Conservation (phyloP, 208 protist genomes). For the Crithidia expoeki region DNA sequence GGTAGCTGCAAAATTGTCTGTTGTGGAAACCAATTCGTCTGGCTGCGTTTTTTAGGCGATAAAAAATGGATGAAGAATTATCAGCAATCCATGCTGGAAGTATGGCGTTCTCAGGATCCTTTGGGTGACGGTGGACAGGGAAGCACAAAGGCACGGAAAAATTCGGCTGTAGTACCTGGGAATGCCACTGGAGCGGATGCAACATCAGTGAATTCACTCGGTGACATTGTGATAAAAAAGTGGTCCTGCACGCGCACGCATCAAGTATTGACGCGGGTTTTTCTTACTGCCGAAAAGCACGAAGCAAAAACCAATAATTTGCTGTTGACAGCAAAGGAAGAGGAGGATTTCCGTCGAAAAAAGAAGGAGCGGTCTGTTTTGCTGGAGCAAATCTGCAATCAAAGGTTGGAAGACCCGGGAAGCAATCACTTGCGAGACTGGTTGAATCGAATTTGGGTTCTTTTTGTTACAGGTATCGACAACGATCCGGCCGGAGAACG, state of each 20-base stretch:
- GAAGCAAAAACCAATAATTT: conserved; percentile 41
- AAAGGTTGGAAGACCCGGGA: conserved; percentile 34
- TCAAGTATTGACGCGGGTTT: conserved; percentile 65
- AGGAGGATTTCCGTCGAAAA: conserved; percentile 42
- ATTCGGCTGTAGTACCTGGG: not conserved
- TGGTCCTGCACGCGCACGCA: conserved; percentile 72
- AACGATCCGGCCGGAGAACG: conserved; percentile 49
- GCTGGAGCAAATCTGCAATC: conserved; percentile 42
- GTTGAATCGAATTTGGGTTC: conserved; percentile 69
- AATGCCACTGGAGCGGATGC: not conserved
- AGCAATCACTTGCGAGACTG: conserved; percentile 52
- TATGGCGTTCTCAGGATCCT: conserved; percentile 45
- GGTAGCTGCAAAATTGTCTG: conserved; percentile 47
- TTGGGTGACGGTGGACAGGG: conserved; percentile 20
- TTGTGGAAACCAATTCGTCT: conserved; percentile 53
- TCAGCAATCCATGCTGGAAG: conserved; percentile 37
- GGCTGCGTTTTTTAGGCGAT: conserved; percentile 59
- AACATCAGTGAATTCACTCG: conserved; percentile 36
- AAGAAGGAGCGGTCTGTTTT: conserved; percentile 59
- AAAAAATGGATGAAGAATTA: conserved; percentile 54
- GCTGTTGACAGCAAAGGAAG: conserved; percentile 55
- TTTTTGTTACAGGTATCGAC: conserved; percentile 65
- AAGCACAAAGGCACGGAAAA: conserved; percentile 24
- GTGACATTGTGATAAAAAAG: conserved; percentile 63
- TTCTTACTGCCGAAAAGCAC: conserved; percentile 65